Conservation (phyloP, 2,329 filamentous ascomycete species). For the Colletotrichum graminicola region DNA sequence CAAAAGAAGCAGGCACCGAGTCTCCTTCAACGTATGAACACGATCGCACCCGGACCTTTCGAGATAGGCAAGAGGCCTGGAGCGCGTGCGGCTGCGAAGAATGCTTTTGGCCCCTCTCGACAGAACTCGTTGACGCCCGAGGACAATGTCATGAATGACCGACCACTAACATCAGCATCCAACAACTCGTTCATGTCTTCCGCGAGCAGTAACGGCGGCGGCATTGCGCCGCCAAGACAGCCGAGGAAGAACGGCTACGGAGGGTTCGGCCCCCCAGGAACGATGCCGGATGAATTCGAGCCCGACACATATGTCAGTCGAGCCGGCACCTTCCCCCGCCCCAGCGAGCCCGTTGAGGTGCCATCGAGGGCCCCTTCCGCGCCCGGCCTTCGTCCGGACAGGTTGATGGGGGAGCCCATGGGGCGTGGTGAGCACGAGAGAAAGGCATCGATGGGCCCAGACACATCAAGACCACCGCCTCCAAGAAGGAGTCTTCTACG, state of each 20-base stretch:
- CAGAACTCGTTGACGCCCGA: constrained; percentile 44
- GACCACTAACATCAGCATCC: constrained; percentile 50
- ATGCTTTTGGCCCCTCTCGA: constrained; percentile 50
- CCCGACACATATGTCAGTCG: constrained; percentile 57
- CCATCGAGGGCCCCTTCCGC: constrained; percentile 62
- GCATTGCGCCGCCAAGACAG: constrained; percentile 53
- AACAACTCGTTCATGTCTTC: constrained; percentile 45
- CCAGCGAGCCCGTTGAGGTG: constrained; percentile 52
- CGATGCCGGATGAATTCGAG: constrained; percentile 53
- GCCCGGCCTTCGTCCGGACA: constrained; percentile 58
- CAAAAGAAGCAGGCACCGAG: constrained; percentile 52
- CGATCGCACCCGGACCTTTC: constrained; percentile 76
- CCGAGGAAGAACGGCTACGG: constrained; percentile 68
- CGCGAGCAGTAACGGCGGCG: constrained; percentile 38
- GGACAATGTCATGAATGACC: constrained; percentile 43
- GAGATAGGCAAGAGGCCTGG: constrained; percentile 59
- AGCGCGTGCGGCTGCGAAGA: constrained; percentile 47
- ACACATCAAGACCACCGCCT: constrained; percentile 65
- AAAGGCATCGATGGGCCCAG: constrained; percentile 61
- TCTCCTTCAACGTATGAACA: constrained; percentile 73
- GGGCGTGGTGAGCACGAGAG: constrained; percentile 45
- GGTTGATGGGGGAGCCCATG: constrained; percentile 48
- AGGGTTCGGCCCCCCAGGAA: constrained; percentile 65
- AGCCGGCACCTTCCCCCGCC: constrained; percentile 66
- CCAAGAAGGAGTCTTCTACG: constrained; percentile 64